These are phyloP conservation scores for Amylocarpus encephaloides DNA, from an alignment of 2,329 filamentous ascomycete genomes.

Conservation along the genomic window DNA sequence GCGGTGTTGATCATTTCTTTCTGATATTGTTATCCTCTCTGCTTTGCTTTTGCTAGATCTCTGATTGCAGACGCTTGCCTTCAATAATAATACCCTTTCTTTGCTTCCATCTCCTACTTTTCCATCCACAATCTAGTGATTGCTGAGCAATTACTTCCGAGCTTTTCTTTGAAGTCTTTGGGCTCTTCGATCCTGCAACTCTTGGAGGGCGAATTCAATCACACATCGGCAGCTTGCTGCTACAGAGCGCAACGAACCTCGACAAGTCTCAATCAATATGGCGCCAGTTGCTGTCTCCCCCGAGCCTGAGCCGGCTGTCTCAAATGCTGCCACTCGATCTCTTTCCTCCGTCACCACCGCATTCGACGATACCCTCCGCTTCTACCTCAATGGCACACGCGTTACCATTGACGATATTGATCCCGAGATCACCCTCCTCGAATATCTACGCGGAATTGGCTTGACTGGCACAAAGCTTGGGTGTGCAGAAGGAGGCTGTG, in stretches of 20 bases:
- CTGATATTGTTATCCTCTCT: neutral
- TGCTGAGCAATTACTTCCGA: too few relatives aligned
- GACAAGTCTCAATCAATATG: slow-evolving; percentile 35
- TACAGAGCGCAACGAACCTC: neutral
- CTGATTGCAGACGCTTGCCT: neutral
- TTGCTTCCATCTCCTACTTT: neutral
- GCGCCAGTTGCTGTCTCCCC: slow-evolving; percentile 50
- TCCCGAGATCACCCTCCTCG: slow-evolving; percentile 84
- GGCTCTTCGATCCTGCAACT: too few relatives aligned
- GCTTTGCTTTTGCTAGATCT: neutral
- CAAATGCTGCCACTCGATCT: slow-evolving; percentile 26
- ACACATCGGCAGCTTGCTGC: too few relatives aligned
- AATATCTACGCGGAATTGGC: slow-evolving; percentile 88
- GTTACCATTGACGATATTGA: slow-evolving; percentile 82
- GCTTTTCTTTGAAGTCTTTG: too few relatives aligned
- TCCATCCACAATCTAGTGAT: neutral
- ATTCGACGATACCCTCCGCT: slow-evolving; percentile 83
- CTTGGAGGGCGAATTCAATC: too few relatives aligned
- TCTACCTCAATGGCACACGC: slow-evolving; percentile 91
- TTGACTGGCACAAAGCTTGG: slow-evolving; percentile 94
- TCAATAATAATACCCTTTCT: neutral
- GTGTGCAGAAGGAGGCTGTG: slow-evolving; percentile 93
- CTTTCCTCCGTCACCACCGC: slow-evolving; percentile 61
- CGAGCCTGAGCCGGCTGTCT: slow-evolving; percentile 35
- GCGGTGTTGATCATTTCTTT: neutral